Evolutionary conservation across 805 yeast species (phyloP).

Genomic region (Peterozyma toletana): DNA sequence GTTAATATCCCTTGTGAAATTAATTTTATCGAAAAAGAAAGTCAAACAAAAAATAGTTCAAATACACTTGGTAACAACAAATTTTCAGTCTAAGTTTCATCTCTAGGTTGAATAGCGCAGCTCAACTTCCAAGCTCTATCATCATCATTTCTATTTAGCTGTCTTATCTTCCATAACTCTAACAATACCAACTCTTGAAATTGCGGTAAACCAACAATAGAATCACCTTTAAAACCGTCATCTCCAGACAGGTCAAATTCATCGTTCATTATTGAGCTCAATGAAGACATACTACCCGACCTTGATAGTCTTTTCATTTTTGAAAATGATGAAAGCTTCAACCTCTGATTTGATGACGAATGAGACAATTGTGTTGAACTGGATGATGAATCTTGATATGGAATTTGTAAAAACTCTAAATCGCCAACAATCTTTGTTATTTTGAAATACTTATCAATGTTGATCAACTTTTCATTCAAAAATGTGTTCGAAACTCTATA

Average conservation of each 20-base stretch:
- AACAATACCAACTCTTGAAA: slow-evolving; percentile 54
- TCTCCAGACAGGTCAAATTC: not conserved
- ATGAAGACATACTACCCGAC: not conserved
- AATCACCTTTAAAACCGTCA: slow-evolving; percentile 6
- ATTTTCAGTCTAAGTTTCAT: slow-evolving; percentile 10
- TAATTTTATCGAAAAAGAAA: too few relatives aligned
- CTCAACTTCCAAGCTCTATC: slow-evolving; percentile 74
- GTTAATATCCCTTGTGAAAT: too few relatives aligned
- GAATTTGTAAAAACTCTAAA: slow-evolving; percentile 60
- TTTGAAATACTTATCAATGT: slow-evolving; percentile 67
- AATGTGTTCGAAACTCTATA: slow-evolving; percentile 54
- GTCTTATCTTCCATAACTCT: slow-evolving; percentile 67
- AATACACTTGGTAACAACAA: too few relatives aligned
- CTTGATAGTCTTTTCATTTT: slow-evolving; percentile 21
- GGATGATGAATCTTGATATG: slow-evolving; percentile 30
- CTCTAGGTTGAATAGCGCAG: slow-evolving; percentile 50
- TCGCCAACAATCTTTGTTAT: slow-evolving; percentile 61
- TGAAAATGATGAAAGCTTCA: slow-evolving; percentile 23
- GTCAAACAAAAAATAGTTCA: too few relatives aligned
- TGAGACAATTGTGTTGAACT: slow-evolving; percentile 13
- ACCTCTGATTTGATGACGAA: slow-evolving; percentile 14
- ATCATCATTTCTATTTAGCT: slow-evolving; percentile 47
- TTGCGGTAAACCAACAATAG: slow-evolving; percentile 28
- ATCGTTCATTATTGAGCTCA: not conserved
- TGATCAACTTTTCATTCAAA: slow-evolving; percentile 52